A percentile compares a stretch with the other conserved stretches of the same genome.
These are phyloP conservation scores for Penicillium sp. DNA, from an alignment of 2,329 filamentous ascomycete genomes.

Conservation along the genomic window DNA sequence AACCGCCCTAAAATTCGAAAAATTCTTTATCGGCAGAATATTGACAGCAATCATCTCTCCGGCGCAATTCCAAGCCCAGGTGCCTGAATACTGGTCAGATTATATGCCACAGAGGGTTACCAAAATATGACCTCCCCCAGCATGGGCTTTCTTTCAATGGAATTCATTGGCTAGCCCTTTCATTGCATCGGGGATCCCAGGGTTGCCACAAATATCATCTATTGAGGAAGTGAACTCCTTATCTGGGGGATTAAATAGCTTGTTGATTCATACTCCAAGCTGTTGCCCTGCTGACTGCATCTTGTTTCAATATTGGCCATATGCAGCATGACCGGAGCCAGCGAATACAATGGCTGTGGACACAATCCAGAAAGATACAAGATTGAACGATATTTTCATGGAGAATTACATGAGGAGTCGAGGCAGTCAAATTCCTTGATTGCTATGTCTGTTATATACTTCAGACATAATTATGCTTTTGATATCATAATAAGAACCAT, in stretches of 20 bases:
- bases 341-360: not conserved
- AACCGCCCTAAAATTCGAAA: not conserved
- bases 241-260: not conserved
- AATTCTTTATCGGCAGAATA: not conserved
- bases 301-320: not conserved
- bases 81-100: too few species aligned
- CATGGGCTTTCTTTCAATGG: not conserved
- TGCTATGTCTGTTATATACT: not conserved
- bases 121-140: not conserved
- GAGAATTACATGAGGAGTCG: not conserved
- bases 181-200: not conserved
- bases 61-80: not conserved
- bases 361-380: not conserved
- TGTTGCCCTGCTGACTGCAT: not conserved
- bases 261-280: not conserved
- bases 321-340: not conserved
- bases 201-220: not conserved
- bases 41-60: not conserved
- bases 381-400: not conserved
- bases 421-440: not conserved
- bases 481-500: not conserved
- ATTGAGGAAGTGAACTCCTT: not conserved
- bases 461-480: constrained; percentile 3
- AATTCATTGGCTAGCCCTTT: not conserved
- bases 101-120: too few species aligned